Evolutionary conservation across 140 eudicot genomes (phyloP), one percentile per base, ranked within the genome.

Genomic region (Anethum foeniculum): DNA sequence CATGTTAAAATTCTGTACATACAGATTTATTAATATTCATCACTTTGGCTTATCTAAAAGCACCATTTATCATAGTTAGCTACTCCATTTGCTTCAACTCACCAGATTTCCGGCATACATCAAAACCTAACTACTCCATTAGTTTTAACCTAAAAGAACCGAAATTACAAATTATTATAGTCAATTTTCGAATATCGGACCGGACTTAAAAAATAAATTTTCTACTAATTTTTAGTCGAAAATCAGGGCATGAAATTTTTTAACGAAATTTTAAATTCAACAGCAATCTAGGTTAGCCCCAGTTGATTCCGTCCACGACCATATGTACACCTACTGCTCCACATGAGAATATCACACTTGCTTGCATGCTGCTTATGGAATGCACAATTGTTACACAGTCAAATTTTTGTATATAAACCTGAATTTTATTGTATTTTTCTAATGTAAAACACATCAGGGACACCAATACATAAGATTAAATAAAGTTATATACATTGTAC

Each of bases 1-100:
- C 76, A 71, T 39, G 76, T 71, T 39, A 71, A 28, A 71, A 6
- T 71, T 19, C 76, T 71, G 44, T 5, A 32, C 41, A 69, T 69
- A 5, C 46, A 69, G 28, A 62, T 62, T 62, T 62, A 25, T 62
- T 62, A 25, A 62, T 62, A 62, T 25, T 62, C 34, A 60, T 60
- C 69, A 60, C 69, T 30, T 60, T 60, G 69, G 69, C 34, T 60
- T 4, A n/a, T n/a, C 71, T 62, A 25, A 9, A 19, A 60, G n/a
- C 44, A 28, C 44, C 75, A 64, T 9, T 2, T 27, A 64, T 64
- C 38, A 64, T 25, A 64, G 18, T 54, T 60, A n/a, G 34, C 69
- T 10, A 25, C 69, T 60, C 69, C 69, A n/a, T 25, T 60, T n/a
- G 69, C 67, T 23, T 58, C 23, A 52, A 2, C 15, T 46, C 15